Evolutionary conservation across 305 asterid genomes (phyloP).

Genomic region (Solanum hybrid): DNA sequence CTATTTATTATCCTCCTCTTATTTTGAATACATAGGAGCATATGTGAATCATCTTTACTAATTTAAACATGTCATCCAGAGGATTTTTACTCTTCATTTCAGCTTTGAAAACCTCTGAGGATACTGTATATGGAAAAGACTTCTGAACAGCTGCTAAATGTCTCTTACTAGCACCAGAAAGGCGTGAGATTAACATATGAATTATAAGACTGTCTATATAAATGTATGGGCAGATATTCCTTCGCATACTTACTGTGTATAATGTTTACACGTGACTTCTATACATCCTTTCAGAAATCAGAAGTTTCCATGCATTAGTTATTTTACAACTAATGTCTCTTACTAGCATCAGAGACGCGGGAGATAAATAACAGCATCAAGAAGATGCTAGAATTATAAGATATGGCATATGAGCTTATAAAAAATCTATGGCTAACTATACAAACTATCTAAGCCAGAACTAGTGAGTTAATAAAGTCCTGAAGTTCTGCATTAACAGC

Average conservation of each 20-base stretch:
- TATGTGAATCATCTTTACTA: background rate
- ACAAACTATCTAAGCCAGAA: no score
- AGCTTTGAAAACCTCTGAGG: background rate
- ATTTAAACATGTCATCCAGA: background rate
- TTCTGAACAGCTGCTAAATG: background rate
- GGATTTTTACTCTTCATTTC: background rate
- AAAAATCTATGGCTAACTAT: no score
- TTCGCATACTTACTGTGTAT: background rate
- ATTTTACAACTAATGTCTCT: background rate
- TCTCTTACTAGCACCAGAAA: background rate
- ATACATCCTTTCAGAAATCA: background rate
- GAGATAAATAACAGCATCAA: background rate
- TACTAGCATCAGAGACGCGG: background rate
- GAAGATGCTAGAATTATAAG: background rate
- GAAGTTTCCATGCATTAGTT: background rate
- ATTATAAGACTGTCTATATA: background rate
- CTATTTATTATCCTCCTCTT: background rate
- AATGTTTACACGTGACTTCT: background rate
- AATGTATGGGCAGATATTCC: background rate
- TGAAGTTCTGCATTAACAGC: no score
- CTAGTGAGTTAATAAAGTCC: no score
- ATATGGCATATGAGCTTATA: no score
- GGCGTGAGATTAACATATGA: background rate
- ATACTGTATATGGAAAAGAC: background rate
- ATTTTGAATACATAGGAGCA: background rate